Percentiles rank a stretch among this genome's conserved stretches.
Evolutionary conservation across 2,329 filamentous ascomycete species (phyloP).

Genomic region (Fusarium tuaranense): DNA sequence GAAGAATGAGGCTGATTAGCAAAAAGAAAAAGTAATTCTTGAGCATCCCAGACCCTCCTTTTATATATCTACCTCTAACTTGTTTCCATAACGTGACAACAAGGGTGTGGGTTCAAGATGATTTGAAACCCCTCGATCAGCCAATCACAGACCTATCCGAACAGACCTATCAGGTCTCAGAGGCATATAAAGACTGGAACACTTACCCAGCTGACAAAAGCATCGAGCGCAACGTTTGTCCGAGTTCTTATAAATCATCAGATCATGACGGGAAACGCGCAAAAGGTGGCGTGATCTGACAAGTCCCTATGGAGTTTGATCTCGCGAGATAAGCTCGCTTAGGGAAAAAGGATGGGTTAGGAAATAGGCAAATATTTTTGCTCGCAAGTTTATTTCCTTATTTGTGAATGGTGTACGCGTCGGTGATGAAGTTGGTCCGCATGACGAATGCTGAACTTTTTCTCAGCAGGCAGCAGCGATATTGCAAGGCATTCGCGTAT

Average conservation of each 20-base stretch:
- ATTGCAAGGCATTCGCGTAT: no score
- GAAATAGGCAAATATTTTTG: background rate
- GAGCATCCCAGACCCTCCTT: background rate
- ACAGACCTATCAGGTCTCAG: background rate
- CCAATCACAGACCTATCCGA: background rate
- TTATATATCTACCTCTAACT: no score
- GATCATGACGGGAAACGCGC: background rate
- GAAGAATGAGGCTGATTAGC: background rate
- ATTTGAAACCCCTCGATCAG: background rate
- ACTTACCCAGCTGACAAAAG: background rate
- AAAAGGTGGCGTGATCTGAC: background rate
- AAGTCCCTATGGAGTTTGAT: background rate
- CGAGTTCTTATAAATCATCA: background rate
- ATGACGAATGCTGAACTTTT: no score
- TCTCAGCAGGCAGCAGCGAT: no score
- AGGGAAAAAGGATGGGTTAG: background rate
- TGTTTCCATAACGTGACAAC: background rate
- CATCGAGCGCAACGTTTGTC: background rate
- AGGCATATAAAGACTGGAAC: background rate
- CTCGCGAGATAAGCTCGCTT: background rate
- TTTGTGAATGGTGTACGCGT: background rate
- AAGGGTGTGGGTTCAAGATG: background rate
- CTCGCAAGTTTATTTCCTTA: background rate
- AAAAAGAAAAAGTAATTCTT: rapidly evolving
- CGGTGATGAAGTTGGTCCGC: background rate